phyloP scores from a whole-genome alignment of 371 early-diverging fungal genomes.

The Chytridiales sp. region DNA sequence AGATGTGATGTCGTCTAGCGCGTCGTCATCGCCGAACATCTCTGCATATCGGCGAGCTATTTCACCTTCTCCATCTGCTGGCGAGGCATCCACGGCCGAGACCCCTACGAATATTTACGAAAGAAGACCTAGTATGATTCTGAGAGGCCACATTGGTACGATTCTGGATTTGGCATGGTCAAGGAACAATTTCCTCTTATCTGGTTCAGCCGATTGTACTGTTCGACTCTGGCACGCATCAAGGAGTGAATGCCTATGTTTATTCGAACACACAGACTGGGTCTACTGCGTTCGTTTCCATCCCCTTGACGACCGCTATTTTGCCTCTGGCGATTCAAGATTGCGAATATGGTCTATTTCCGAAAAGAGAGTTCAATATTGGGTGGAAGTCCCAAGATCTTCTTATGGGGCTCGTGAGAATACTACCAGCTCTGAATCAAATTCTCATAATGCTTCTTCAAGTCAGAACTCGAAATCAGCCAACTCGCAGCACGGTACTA shows the following conservation, averaged over 20 bases:
- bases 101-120: no score
- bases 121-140: no score
- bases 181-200: conserved; percentile 73
- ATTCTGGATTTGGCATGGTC: conserved; percentile 86
- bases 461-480: conserved; percentile 18
- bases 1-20: no score
- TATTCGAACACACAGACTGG: conserved; percentile 73
- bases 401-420: no score
- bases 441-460: no score
- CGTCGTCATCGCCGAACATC: no score
- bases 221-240: conserved; percentile 86
- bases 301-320: conserved; percentile 79
- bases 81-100: no score
- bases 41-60: no score
- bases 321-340: conserved; percentile 77
- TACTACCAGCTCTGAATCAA: conserved; percentile 34
- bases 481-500: background rate
- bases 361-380: conserved; percentile 70
- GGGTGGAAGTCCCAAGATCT: conserved; percentile 65
- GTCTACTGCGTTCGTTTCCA: conserved; percentile 82
- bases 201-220: conserved; percentile 81
- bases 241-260: conserved; percentile 69
- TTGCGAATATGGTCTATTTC: conserved; percentile 82
- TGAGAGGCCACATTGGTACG: conserved; percentile 73
- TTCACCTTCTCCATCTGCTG: no score